Evolutionary conservation across 2,329 filamentous ascomycete genomes (phyloP), one percentile per base, ranked within the genome.

Genomic region (Juglanconis juglandina): DNA sequence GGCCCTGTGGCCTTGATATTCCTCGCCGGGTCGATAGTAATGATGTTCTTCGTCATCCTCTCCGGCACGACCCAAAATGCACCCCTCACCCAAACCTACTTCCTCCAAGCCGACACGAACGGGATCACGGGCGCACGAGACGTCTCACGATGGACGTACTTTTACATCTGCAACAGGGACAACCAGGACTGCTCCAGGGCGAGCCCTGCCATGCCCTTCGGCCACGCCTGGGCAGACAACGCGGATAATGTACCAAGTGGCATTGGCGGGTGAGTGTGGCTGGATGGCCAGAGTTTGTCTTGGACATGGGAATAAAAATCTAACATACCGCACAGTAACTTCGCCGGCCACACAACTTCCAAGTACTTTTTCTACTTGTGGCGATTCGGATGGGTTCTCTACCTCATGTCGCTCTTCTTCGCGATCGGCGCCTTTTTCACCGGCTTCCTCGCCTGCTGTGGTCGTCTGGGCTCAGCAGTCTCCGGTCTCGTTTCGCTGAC

Each of bases 351-450:
- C 61, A 87, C 84, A 3, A 88, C 86, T 5, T 82, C 80, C 64
- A 72, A 64, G 30, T 76, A 77, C 65, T 96, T 87, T 80, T 98
- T 83, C 78, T 91, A 92, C 76, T 82, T 95, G 71, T 96, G 92
- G 78, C 86, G 94, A 46, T 96, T 97, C 79, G 89, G 91, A 74
- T 98, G 94, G 84, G 91, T 93, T 42, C 95, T 96, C 75, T 90
- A 90, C 78, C 79, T 98, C 59, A 88, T 98, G 66, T 86, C 87
- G 17, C 83, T 97, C 42, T 87, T 96, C 80, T 95, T 96, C 73
- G 84, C 85, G 64, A 81, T 84, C 52, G 59, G 86, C 33, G 85
- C 88, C 63, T 86, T 93, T 71, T 83, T 92, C 73, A 76, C 81
- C 10, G 84, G 87, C 65, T 80, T 92, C 63, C 75, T 92, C 14